Conservation (phyloP, 306 rosid species). For the Trifolium fragiferum region DNA sequence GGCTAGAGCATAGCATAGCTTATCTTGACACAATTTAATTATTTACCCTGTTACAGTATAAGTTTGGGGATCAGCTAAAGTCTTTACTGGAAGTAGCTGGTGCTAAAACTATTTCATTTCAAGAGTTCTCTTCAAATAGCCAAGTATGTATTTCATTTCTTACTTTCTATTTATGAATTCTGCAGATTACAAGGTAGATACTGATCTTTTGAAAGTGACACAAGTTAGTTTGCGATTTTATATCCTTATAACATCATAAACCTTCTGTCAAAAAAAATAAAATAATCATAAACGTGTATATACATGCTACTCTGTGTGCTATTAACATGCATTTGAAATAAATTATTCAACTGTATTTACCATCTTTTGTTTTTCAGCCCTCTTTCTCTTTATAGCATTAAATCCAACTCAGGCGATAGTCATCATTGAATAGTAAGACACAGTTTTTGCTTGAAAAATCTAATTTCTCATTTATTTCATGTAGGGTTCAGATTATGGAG, state of each 20-base stretch:
- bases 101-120: conserved; percentile 61
- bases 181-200: conserved; percentile 1
- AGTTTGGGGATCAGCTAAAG: conserved; percentile 61
- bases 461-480: conserved; percentile 38
- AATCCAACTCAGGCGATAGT: conserved; percentile 8
- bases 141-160: conserved; percentile 60
- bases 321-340: conserved; percentile 11
- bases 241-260: conserved; percentile 1
- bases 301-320: conserved; percentile 29
- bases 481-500: conserved; percentile 63
- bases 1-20: conserved; percentile 18
- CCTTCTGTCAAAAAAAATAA: not conserved
- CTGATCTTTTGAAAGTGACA: conserved; percentile 17
- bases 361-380: conserved; percentile 9
- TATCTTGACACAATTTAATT: conserved; percentile 30
- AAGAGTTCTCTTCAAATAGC: conserved; percentile 62
- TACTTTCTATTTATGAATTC: conserved; percentile 28
- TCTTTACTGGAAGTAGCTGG: conserved; percentile 73
- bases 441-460: conserved; percentile 1
- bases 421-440: conserved; percentile 12
- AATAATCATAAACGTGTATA: not conserved
- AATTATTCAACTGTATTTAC: conserved; percentile 14
- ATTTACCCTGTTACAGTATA: conserved; percentile 59
- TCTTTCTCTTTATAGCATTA: conserved; percentile 8
- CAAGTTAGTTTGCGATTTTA: conserved; percentile 2